Evolutionary conservation across 169 alveolate genomes (phyloP), one percentile per base, ranked within the genome.

Genomic region (Haemoproteus tartakovskyi): DNA sequence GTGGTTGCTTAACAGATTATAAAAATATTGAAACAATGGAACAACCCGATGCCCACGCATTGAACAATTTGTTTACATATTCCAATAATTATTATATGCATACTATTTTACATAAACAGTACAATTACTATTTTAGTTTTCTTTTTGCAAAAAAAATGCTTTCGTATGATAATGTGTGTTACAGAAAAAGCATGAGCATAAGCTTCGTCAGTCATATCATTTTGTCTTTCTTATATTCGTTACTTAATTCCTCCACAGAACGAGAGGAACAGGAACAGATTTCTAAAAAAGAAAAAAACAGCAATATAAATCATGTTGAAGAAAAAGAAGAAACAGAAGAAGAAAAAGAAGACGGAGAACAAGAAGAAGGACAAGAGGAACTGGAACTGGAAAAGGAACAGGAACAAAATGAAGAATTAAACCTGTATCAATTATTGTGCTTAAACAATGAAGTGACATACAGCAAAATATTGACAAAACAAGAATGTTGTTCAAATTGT

Each of bases 41-140:
- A 16, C 29, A 29, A 14, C n/a, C n/a, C n/a, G 47, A 74, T 46
- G 16, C 19, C 21, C 21, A 56, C 37, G 78, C 30, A 38, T 60
- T 74, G 46, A 74, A 57, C 26, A 57, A 57, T 74, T 11, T 74
- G 50, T 74, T 56, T 38, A 74, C 43, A 19, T 74, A 56, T 74
- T 61, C 84, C 3, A 74, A 74, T 74, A 78, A 74, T 74, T 57
- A 74, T 57, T 74, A 74, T 56, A 74, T 74, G 12, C 84, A 74
- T 61, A 74, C 84, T 16, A 43, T 57, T 51, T 26, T 74, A 14
- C 84, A 74, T 51, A 74, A 74, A 16, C 84, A 74, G 22, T 74
- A 74, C 43, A 74, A 74, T 36, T 74, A 74, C 41, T 74, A 74
- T 29, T 74, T 74, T 43, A 74, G 84, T 61, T 74, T 57, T 38